Evolutionary conservation across 768 basidiomycete genomes (phyloP).

Genomic region (Kockovaella imperatae): DNA sequence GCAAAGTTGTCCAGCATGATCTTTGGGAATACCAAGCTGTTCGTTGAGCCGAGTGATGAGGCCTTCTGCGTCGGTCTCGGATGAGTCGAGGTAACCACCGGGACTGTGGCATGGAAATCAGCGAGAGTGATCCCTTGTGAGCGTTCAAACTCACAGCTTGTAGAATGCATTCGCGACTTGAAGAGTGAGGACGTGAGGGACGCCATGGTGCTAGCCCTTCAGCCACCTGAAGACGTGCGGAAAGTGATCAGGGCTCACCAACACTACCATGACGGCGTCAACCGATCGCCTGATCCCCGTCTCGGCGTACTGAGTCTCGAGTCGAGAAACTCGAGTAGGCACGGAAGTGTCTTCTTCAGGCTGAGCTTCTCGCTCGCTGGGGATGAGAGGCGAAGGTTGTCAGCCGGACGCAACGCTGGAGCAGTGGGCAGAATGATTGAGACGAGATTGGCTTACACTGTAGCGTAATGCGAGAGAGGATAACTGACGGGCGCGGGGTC

Average conservation of each 20-base stretch:
- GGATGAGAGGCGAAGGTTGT: neutral
- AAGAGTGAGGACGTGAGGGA: conserved; percentile 94
- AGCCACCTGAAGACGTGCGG: neutral
- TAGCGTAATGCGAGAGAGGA: no score
- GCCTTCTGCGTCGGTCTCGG: conserved; percentile 86
- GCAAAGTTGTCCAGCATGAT: conserved; percentile 29
- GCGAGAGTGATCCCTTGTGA: no score
- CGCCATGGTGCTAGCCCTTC: conserved; percentile 56
- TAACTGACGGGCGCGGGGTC: neutral
- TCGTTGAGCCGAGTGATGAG: conserved; percentile 82
- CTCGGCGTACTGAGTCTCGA: conserved; percentile 94
- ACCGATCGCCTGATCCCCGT: conserved; percentile 92
- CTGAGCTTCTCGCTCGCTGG: conserved; percentile 88
- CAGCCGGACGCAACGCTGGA: neutral
- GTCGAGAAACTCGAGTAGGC: conserved; percentile 80
- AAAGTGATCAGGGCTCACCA: conserved; percentile 14
- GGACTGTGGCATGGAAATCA: conserved; percentile 59
- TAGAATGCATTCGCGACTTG: conserved; percentile 99
- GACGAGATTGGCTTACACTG: neutral
- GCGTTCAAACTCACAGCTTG: conserved; percentile 64
- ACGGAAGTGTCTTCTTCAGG: conserved; percentile 97
- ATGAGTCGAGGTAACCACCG: conserved; percentile 96
- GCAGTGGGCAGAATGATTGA: neutral
- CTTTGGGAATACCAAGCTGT: conserved; percentile 68
- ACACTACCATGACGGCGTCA: conserved; percentile 50